Evolutionary conservation across 495 filamentous ascomycete genomes (phyloP).

Genomic region (Hypoxylon fuscum): DNA sequence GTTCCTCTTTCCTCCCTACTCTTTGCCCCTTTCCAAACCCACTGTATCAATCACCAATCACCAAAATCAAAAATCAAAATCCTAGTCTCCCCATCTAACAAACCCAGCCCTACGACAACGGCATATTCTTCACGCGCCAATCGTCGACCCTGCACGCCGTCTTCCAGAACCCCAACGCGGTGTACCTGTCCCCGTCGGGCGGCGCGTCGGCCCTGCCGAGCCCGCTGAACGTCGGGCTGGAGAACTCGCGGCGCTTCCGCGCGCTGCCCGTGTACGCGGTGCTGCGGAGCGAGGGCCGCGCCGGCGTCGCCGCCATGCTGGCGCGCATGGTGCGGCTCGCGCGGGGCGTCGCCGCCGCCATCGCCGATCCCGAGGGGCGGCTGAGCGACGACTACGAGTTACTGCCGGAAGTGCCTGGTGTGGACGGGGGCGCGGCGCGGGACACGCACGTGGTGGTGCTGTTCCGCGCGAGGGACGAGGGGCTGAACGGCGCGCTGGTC

Average conservation of each 20-base stretch:
- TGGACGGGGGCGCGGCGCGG: slow-evolving; percentile 40
- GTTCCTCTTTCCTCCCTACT: background rate
- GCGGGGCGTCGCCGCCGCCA: slow-evolving; percentile 68
- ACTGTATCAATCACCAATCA: background rate
- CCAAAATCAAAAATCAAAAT: slow-evolving; percentile 4
- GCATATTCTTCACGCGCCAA: slow-evolving; percentile 83
- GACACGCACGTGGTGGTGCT: slow-evolving; percentile 79
- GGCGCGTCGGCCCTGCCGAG: slow-evolving; percentile 67
- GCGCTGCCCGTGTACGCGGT: slow-evolving; percentile 88
- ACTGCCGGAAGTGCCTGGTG: slow-evolving; percentile 63
- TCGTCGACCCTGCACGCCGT: slow-evolving; percentile 64
- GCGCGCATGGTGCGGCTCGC: slow-evolving; percentile 75
- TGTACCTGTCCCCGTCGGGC: slow-evolving; percentile 70
- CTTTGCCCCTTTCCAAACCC: background rate
- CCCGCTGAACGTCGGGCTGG: slow-evolving; percentile 86
- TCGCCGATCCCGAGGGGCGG: slow-evolving; percentile 55
- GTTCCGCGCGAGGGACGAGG: slow-evolving; percentile 76
- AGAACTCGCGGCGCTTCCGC: slow-evolving; percentile 91
- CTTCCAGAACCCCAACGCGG: slow-evolving; percentile 86
- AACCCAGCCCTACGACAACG: slow-evolving; percentile 83
- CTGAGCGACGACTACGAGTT: slow-evolving; percentile 67
- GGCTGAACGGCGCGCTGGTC: slow-evolving; percentile 71
- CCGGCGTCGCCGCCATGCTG: slow-evolving; percentile 76
- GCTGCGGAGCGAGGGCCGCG: slow-evolving; percentile 75
- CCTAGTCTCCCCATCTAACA: background rate